Conservation (phyloP, 306 rosid genomes). For the Clitoria ternatea region DNA sequence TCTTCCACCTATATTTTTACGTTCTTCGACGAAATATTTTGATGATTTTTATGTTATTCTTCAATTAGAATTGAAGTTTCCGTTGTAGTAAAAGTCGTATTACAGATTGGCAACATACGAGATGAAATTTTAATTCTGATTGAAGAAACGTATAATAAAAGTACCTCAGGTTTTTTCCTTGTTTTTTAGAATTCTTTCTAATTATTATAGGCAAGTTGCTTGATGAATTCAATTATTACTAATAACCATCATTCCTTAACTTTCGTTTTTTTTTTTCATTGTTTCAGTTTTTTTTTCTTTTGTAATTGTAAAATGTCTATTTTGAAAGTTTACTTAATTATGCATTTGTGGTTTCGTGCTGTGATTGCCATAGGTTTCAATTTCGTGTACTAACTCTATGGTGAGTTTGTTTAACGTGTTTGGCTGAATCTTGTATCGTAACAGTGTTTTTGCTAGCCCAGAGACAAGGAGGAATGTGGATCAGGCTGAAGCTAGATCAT, state of each 20-base stretch:
- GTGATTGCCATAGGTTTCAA: neutral
- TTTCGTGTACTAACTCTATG: neutral
- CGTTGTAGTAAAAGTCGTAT: too few species aligned
- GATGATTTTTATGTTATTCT: too few species aligned
- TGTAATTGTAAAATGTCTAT: neutral
- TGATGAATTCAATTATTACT: neutral
- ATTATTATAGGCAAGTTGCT: neutral
- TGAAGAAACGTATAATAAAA: too few species aligned
- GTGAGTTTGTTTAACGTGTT: neutral
- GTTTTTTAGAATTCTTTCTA: neutral
- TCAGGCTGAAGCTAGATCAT: constrained; percentile 32
- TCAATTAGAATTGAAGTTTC: too few species aligned
- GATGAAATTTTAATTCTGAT: too few species aligned
- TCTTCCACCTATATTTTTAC: neutral
- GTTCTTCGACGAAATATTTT: too few species aligned
- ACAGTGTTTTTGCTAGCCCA: constrained; percentile 45
- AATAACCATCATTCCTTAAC: neutral
- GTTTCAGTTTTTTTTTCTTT: neutral
- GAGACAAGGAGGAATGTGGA: constrained; percentile 32
- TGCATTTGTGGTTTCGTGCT: neutral
- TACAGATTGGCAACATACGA: too few species aligned
- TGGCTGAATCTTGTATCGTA: constrained; percentile 19
- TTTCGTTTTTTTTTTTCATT: neutral
- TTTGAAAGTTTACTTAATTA: neutral
- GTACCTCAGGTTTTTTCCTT: too few species aligned